Conservation (phyloP, 768 basidiomycete species). For the Leccinum variicolor region DNA sequence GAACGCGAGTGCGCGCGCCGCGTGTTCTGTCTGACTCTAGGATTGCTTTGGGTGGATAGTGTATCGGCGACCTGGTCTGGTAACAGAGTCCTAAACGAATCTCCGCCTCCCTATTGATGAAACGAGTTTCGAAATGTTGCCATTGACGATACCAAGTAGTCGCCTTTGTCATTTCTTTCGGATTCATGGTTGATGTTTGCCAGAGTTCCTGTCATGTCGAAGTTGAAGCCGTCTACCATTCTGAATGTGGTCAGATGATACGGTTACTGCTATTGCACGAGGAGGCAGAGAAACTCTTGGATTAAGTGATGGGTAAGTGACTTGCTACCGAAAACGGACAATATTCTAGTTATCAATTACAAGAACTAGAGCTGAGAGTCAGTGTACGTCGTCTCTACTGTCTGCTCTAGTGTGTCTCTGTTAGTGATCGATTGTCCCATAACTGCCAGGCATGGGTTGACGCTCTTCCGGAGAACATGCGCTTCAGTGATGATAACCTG, state of each 20-base stretch:
- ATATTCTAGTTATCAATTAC: conserved; percentile 33
- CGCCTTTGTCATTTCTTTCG: neutral
- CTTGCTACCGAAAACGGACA: conserved; percentile 17
- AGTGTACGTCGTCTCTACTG: conserved; percentile 17
- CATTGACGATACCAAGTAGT: conserved; percentile 35
- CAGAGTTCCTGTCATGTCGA: conserved; percentile 61
- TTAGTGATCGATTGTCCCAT: conserved; percentile 8
- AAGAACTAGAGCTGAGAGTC: conserved; percentile 47
- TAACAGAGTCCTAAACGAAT: conserved; percentile 43
- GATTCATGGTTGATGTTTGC: conserved; percentile 2
- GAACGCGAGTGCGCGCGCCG: conserved; percentile 79
- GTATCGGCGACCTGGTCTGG: conserved; percentile 33
- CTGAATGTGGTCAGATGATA: conserved; percentile 73
- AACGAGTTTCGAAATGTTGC: conserved; percentile 73
- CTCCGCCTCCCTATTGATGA: conserved; percentile 79
- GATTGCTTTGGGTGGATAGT: conserved; percentile 44
- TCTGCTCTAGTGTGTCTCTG: neutral
- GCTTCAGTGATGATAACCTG: conserved; percentile 67
- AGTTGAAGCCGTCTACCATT: conserved; percentile 54
- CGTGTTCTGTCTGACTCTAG: conserved; percentile 67
- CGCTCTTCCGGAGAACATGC: conserved; percentile 65
- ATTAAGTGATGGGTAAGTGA: conserved; percentile 47
- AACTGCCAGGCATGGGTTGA: conserved; percentile 55
- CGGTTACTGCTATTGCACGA: conserved; percentile 64
- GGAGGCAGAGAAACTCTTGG: conserved; percentile 54